These are phyloP conservation scores for Sporobolus alterniflorus DNA, from an alignment of 202 grass and related monocot species.

Conservation along the genomic window DNA sequence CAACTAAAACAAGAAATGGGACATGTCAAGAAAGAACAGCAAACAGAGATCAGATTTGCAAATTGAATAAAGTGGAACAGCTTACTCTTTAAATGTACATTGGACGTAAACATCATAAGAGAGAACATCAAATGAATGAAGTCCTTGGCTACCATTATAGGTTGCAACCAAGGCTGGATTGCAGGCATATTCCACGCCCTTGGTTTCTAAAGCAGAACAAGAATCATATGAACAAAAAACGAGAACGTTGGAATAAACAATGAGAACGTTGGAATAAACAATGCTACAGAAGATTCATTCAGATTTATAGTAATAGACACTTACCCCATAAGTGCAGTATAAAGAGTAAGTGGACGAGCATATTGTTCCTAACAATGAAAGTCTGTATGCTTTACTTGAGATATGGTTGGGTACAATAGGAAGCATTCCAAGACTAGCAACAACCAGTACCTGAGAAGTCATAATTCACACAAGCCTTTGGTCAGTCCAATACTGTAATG, in stretches of 20 bases:
- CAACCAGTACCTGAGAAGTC: conserved; percentile 62
- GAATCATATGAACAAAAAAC: conserved; percentile 5
- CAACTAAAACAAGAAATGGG: conserved; percentile 62
- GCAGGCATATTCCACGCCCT: conserved; percentile 76
- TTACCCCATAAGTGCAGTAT: conserved; percentile 71
- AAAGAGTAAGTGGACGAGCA: conserved; percentile 77
- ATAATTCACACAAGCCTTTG: conserved; percentile 18
- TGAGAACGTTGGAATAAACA: background rate
- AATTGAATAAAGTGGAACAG: background rate
- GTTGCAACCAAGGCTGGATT: conserved; percentile 72
- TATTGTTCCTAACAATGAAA: conserved; percentile 85
- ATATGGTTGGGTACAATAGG: conserved; percentile 64
- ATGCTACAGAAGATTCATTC: conserved; percentile 23
- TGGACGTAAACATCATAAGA: conserved; percentile 73
- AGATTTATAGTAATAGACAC: conserved; percentile 38
- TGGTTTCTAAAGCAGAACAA: conserved; percentile 64
- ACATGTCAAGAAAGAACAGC: background rate
- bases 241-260: conserved; percentile 1
- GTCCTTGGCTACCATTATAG: conserved; percentile 73
- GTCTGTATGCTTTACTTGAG: conserved; percentile 79
- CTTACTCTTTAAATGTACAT: conserved; percentile 71
- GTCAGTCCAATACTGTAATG: background rate
- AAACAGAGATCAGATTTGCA: conserved; percentile 6
- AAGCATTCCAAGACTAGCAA: conserved; percentile 81
- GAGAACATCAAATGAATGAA: conserved; percentile 85